These are phyloP conservation scores for Solanum arcanum DNA, from an alignment of 257 asterid species.

Conservation along the genomic window DNA sequence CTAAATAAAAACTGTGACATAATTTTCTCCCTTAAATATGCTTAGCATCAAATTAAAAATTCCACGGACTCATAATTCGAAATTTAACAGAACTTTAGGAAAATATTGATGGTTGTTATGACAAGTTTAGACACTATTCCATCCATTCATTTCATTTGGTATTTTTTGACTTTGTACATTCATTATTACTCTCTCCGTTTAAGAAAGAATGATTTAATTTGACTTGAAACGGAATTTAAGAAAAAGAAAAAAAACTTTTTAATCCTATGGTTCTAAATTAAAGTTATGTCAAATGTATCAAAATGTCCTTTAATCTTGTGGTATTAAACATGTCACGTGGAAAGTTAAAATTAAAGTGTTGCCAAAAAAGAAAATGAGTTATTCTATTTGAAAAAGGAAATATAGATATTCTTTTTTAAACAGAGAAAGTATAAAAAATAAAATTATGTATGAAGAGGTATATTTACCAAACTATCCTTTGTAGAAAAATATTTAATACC, in stretches of 20 bases:
- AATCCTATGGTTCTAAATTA: too few species aligned
- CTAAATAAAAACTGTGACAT: neutral
- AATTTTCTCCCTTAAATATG: neutral
- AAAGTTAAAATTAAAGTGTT: too few species aligned
- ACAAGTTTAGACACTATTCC: neutral
- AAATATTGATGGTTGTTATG: neutral
- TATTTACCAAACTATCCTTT: too few species aligned
- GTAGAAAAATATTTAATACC: neutral
- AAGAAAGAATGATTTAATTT: too few species aligned
- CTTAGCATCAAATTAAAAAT: neutral
- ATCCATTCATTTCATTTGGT: neutral
- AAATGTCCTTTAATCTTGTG: too few species aligned
- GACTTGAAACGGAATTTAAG: accelerated
- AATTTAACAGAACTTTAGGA: neutral
- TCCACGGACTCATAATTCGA: neutral
- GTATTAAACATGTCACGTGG: accelerated
- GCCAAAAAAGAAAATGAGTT: accelerated
- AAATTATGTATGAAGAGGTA: too few species aligned
- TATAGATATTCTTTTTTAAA: too few species aligned
- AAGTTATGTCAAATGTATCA: too few species aligned
- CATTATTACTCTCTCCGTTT: too few species aligned
- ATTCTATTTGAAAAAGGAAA: too few species aligned
- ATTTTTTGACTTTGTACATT: too few species aligned
- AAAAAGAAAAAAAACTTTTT: accelerated
- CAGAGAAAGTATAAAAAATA: too few species aligned